Base-by-base conservation (phyloP, 495 filamentous ascomycete species). In the Talaromyces wortmannii region DNA sequence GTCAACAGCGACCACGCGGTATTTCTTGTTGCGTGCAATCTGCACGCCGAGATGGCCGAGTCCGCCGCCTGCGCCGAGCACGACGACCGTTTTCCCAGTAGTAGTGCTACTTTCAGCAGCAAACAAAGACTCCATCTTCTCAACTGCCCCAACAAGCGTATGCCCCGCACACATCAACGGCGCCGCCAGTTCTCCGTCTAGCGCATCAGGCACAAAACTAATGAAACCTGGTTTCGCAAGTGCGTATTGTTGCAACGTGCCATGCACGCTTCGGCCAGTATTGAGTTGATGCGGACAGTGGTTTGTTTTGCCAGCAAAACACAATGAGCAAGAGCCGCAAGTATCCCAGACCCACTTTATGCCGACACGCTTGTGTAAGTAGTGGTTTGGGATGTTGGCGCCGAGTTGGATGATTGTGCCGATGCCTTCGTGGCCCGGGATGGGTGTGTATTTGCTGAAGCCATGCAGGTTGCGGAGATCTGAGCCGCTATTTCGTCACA, bases 301-400 rank as follows among this genome's bases (percentile, higher is more conserved):
- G 5, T 71, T 59, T 13, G 48, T 52, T 18, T 63, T 58, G 0
- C 67, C 65, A 5, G 56, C 51, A 8, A 56, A 52, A 43, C 70
- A 73, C 48, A 67, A 66, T 2, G 74, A 77, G 53, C 69, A 74
- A 48, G 66, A 47, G 3, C 53, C 59, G 47, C 71, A 74, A 10
- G 68, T 64, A 18, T 61, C 67, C 15, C 65, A 66, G 7, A 74
- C 56, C 71, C 70, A 74, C 59, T 74, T 74, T 18, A 74, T 55
- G 2, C 71, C 71, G 1, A 69, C 71, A 0, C 71, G 67, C 31
- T 67, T 33, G 8, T 61, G 60, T 0, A 74, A 45, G 12, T 67
- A 54, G 1, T 54, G 53, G 12, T 59, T 42, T 12, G 42, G 52
- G 23, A 67, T 57, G 11, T 59, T 46, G 0, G 45, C 11, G 5